Conservation (phyloP, 768 basidiomycete genomes). For the Tephrocybe sp. region DNA sequence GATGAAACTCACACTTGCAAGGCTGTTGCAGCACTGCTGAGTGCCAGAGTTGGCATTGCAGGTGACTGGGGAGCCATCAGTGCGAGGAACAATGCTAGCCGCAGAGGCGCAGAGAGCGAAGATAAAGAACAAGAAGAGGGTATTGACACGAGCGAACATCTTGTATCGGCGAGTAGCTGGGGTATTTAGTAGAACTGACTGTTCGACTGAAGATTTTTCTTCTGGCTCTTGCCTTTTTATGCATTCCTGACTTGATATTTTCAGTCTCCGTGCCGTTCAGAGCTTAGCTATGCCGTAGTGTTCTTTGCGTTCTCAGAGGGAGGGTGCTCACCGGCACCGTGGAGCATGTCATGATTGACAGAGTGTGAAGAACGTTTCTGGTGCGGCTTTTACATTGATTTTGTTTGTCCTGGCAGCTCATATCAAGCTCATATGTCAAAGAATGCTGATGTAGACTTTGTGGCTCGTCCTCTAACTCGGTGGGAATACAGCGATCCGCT, state of each 20-base stretch:
- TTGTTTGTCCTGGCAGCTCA: not conserved
- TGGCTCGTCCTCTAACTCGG: not conserved
- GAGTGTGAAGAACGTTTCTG: not conserved
- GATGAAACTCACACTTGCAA: not conserved
- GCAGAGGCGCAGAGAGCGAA: conserved; percentile 16
- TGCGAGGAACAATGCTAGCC: conserved; percentile 11
- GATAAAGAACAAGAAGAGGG: conserved; percentile 12
- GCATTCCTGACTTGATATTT: not conserved
- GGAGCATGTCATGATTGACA: conserved; percentile 7
- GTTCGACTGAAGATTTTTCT: conserved; percentile 8
- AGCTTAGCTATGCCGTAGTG: not conserved
- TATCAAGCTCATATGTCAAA: not conserved
- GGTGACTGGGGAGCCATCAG: not conserved
- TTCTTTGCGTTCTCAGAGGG: not conserved
- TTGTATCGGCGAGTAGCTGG: conserved; percentile 3
- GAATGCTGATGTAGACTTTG: not conserved
- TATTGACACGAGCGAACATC: conserved; percentile 13
- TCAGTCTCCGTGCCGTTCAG: not conserved
- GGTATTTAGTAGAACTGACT: conserved; percentile 11
- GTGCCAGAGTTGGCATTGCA: conserved; percentile 6
- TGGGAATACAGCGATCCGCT: not conserved
- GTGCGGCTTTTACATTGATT: not conserved
- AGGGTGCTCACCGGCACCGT: not conserved
- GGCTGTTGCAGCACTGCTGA: conserved; percentile 7
- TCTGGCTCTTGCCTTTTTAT: conserved; percentile 9